Percentiles rank a stretch among this genome's conserved stretches.
Conservation (phyloP, 169 alveolate species). For the Condylostoma magnum region DNA sequence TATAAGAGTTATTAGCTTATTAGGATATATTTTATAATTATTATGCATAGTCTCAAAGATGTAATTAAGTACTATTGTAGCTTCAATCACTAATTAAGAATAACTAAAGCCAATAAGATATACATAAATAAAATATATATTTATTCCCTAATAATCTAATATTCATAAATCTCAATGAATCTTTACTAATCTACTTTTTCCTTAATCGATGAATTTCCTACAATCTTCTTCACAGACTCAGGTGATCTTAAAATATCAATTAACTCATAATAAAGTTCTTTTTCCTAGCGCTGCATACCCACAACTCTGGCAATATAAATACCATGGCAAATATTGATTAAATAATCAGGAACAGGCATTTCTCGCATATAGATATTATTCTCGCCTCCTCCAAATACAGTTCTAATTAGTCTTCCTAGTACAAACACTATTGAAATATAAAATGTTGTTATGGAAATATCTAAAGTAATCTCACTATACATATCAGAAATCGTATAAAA, state of each 20-base stretch:
- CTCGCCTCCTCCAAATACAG: slow-evolving; percentile 42
- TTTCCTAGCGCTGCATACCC: slow-evolving; percentile 59
- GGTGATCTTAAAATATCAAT: slow-evolving; percentile 76
- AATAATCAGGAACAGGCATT: slow-evolving; percentile 62
- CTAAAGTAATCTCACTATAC: slow-evolving; percentile 6
- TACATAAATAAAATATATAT: too few relatives aligned
- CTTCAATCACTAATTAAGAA: too few relatives aligned
- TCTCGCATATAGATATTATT: slow-evolving; percentile 64
- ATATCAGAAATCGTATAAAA: slow-evolving; percentile 6
- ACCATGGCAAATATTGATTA: slow-evolving; percentile 63
- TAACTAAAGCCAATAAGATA: too few relatives aligned
- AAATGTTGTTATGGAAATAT: slow-evolving; percentile 51
- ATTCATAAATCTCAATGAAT: not conserved
- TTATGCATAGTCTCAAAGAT: too few relatives aligned
- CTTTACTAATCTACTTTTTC: slow-evolving; percentile 8
- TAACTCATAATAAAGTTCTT: slow-evolving; percentile 60
- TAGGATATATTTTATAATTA: too few relatives aligned
- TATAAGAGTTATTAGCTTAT: too few relatives aligned
- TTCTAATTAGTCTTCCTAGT: slow-evolving; percentile 57
- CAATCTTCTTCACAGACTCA: slow-evolving; percentile 64
- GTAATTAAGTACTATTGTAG: too few relatives aligned
- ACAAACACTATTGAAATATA: slow-evolving; percentile 66
- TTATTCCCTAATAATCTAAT: not conserved
- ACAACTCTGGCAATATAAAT: slow-evolving; percentile 61
- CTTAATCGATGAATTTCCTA: slow-evolving; percentile 20